phyloP scores from a whole-genome alignment of 352 stramenopile species.

The Globisporangium nunn region DNA sequence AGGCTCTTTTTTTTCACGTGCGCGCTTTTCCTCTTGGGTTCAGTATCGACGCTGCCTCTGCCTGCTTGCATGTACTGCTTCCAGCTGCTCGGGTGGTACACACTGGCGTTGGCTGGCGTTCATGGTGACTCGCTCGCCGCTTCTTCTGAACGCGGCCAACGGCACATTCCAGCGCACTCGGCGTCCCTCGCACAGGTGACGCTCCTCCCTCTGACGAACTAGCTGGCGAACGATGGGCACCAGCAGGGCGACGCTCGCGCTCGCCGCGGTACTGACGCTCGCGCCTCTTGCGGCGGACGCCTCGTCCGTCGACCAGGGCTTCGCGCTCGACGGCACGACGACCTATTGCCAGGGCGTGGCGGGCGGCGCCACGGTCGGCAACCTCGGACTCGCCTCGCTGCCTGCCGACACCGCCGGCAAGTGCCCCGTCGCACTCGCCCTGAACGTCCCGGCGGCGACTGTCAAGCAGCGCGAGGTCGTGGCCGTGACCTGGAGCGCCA shows the following conservation, averaged over 20 bases:
- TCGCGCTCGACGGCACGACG: constrained; percentile 45
- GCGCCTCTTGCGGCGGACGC: constrained; percentile 2
- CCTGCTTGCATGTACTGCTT: no score
- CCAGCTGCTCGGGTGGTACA: no score
- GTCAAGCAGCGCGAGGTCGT: constrained; percentile 46
- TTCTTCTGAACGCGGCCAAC: not conserved
- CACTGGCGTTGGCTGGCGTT: no score
- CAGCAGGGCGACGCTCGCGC: not conserved
- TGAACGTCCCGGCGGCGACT: constrained; percentile 27
- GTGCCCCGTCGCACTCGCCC: constrained; percentile 46
- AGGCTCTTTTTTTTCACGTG: not conserved
- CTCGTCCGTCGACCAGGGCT: constrained; percentile 57
- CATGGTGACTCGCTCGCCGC: no score
- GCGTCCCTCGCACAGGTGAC: not conserved
- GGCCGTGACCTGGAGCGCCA: constrained; percentile 47
- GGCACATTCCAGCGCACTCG: not conserved
- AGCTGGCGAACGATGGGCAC: not conserved
- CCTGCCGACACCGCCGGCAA: constrained; percentile 36
- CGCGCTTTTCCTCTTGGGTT: not conserved
- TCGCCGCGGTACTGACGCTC: constrained; percentile 1
- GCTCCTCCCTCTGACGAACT: not conserved
- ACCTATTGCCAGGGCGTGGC: constrained; percentile 71
- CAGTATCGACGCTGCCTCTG: no score
- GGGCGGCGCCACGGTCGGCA: constrained; percentile 12
- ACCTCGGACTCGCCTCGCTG: constrained; percentile 41